These are phyloP conservation scores for Chenopodium berlandieri DNA, from an alignment of 148 eudicot genomes.

Conservation along the genomic window DNA sequence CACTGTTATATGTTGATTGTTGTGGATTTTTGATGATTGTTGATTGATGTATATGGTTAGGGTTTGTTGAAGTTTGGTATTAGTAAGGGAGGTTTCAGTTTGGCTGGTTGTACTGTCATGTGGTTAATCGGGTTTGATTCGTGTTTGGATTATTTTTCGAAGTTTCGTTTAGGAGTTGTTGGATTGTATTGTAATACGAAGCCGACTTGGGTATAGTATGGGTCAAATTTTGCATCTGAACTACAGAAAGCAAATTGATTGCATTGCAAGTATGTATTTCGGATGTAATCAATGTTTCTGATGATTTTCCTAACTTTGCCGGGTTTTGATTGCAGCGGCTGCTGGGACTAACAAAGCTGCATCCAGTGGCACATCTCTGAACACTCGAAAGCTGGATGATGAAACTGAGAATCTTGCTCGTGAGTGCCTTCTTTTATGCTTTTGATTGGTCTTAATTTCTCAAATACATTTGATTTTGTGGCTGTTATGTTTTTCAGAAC, in stretches of 20 bases:
- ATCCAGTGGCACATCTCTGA: conserved; percentile 84
- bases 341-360: conserved; percentile 95
- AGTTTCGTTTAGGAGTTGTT: neutral
- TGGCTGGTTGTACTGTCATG: neutral
- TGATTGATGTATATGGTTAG: neutral
- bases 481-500: neutral
- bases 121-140: neutral
- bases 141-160: neutral
- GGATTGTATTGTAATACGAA: neutral
- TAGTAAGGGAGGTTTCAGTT: neutral
- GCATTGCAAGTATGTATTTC: no score
- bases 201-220: neutral
- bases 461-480: neutral
- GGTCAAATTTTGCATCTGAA: no score
- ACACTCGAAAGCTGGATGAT: conserved; percentile 95
- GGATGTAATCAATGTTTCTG: no score
- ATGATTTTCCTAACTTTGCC: neutral
- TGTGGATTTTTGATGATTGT: neutral
- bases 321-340: conserved; percentile 53
- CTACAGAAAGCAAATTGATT: neutral
- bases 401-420: conserved; percentile 93
- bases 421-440: conserved; percentile 41
- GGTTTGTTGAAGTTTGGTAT: neutral
- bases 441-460: neutral
- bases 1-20: neutral